Conservation (phyloP, 176 grass and related monocot genomes). For the Aegilops umbellulata region DNA sequence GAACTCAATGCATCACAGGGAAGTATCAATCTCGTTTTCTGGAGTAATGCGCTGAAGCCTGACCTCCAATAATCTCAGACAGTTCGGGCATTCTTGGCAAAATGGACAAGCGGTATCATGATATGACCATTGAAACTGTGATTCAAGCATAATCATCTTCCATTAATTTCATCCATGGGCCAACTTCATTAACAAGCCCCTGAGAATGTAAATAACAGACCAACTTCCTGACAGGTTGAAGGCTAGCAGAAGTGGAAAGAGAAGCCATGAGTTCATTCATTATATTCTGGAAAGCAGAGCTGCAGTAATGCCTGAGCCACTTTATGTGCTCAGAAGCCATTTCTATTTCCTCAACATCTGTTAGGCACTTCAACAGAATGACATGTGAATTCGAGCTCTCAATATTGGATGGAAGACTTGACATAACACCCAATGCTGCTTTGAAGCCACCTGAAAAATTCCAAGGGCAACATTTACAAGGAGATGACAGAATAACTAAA, state of each 20-base stretch:
- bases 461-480: not conserved
- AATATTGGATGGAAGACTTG: conserved; percentile 38
- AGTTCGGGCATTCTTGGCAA: not conserved
- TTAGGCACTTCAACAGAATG: conserved; percentile 69
- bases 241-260: conserved; percentile 66
- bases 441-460: conserved; percentile 55
- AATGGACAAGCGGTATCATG: not conserved
- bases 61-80: not conserved
- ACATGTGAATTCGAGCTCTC: conserved; percentile 54
- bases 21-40: not conserved
- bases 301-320: conserved; percentile 46
- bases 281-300: conserved; percentile 49
- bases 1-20: not conserved
- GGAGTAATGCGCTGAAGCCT: not conserved
- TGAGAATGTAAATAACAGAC: conserved; percentile 51
- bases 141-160: conserved; percentile 18
- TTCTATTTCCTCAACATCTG: conserved; percentile 60
- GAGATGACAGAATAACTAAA: not conserved
- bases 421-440: conserved; percentile 47
- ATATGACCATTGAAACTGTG: not conserved
- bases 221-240: conserved; percentile 64
- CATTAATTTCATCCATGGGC: conserved; percentile 60
- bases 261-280: conserved; percentile 70
- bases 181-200: conserved; percentile 47
- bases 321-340: conserved; percentile 72